Conservation (phyloP, 768 basidiomycete species). For the Pleurotus cornucopiae region DNA sequence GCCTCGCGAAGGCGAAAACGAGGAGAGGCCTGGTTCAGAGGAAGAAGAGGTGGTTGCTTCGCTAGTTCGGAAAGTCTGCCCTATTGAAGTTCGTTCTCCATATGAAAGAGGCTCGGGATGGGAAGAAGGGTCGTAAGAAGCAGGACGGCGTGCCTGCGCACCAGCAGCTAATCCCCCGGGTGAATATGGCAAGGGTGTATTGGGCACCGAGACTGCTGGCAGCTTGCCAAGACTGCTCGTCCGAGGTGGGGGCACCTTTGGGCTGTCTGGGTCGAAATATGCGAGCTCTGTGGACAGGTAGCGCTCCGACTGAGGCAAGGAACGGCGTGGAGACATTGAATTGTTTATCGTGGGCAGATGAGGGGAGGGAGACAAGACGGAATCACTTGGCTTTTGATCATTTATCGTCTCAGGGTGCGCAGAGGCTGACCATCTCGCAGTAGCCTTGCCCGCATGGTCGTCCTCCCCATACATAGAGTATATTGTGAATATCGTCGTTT, state of each 20-base stretch:
- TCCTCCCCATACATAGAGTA: constrained; percentile 85
- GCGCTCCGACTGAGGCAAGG: neutral
- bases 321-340: neutral
- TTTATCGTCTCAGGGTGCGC: constrained; percentile 1
- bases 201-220: neutral
- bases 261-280: constrained; percentile 8
- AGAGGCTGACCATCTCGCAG: constrained; percentile 6
- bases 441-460: constrained; percentile 15
- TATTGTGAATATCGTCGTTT: constrained; percentile 77
- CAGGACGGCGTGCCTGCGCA: constrained; percentile 11
- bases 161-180: constrained; percentile 11
- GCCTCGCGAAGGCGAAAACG: constrained; percentile 28
- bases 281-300: neutral
- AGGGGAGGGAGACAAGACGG: constrained; percentile 1
- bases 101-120: constrained; percentile 21
- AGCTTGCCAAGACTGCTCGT: constrained; percentile 15
- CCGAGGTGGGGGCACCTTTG: constrained; percentile 16
- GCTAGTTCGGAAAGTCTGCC: constrained; percentile 25
- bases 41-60: constrained; percentile 12
- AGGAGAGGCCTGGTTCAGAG: constrained; percentile 15
- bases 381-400: constrained; percentile 3
- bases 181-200: neutral
- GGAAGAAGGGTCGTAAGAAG: constrained; percentile 5
- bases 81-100: constrained; percentile 24
- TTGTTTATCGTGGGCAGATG: neutral